Percentiles rank a stretch among this genome's conserved stretches.
Conservation (phyloP, 1,139 yeast genomes). For the Lodderomyces beijingensis region DNA sequence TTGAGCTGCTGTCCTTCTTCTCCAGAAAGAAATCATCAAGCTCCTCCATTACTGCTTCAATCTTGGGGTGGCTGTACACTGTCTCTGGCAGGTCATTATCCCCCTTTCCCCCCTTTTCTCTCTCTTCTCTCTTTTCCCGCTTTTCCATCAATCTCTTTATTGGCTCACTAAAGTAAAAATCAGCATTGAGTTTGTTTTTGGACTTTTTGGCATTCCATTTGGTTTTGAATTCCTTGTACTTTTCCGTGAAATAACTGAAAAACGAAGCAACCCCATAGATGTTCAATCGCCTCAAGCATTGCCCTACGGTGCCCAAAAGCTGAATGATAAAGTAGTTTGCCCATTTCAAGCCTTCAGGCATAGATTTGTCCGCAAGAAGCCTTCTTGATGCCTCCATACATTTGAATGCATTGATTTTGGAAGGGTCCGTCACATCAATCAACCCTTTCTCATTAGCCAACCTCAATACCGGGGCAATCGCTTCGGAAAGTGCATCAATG, state of each 20-base stretch:
- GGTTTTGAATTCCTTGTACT: constrained; percentile 54
- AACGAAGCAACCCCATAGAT: constrained; percentile 83
- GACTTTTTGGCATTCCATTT: constrained; percentile 49
- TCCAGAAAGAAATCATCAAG: constrained; percentile 48
- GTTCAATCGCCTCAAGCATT: constrained; percentile 60
- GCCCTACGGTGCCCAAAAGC: constrained; percentile 70
- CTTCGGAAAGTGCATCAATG: constrained; percentile 42
- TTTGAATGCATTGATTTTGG: constrained; percentile 63
- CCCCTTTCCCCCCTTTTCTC: too few relatives aligned
- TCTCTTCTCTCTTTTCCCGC: constrained; percentile 41
- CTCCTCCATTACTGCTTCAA: constrained; percentile 57
- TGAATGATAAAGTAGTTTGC: constrained; percentile 57
- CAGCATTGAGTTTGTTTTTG: constrained; percentile 56
- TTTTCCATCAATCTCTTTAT: constrained; percentile 40
- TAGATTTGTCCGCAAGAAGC: constrained; percentile 44
- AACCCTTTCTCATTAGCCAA: constrained; percentile 62
- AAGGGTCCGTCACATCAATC: constrained; percentile 61
- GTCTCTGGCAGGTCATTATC: too few relatives aligned
- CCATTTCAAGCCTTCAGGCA: constrained; percentile 72
- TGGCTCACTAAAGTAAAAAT: constrained; percentile 51
- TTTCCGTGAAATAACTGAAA: constrained; percentile 57
- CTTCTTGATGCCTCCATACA: constrained; percentile 68
- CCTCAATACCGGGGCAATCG: constrained; percentile 60
- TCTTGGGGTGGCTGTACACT: constrained; percentile 74
- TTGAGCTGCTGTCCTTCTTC: constrained; percentile 35